A percentile compares a stretch with the other conserved stretches of the same genome.
Evolutionary conservation across 2,329 filamentous ascomycete genomes (phyloP).

Genomic region (Zasmidium angulare): DNA sequence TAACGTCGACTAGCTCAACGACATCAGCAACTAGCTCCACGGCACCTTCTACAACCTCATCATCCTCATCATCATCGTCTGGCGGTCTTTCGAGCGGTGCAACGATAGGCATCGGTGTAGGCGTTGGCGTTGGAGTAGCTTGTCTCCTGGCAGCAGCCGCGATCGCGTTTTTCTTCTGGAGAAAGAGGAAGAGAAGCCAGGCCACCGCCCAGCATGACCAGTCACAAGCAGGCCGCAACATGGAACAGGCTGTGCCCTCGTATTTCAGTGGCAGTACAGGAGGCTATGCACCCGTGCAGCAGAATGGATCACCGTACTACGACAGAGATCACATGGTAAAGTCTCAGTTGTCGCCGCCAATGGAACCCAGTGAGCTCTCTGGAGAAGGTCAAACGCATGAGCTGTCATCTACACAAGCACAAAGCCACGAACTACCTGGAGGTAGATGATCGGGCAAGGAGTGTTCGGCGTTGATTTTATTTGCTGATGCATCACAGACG

Average conservation of each 20-base stretch:
- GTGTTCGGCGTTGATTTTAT: neutral
- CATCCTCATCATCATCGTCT: neutral
- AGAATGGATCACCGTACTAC: neutral
- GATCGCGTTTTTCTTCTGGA: neutral
- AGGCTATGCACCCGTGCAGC: neutral
- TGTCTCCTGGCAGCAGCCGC: neutral
- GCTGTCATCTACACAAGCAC: neutral
- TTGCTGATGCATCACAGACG: neutral
- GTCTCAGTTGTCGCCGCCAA: neutral
- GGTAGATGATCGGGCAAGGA: neutral
- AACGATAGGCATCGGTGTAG: slow-evolving; percentile 1
- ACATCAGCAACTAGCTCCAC: too few relatives aligned
- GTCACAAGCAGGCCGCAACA: too few relatives aligned
- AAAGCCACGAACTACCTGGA: neutral
- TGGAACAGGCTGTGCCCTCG: neutral
- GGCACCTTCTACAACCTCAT: neutral
- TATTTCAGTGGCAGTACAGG: neutral
- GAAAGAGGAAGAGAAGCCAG: neutral
- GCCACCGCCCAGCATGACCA: neutral
- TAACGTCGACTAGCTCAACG: neutral
- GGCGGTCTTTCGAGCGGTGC: neutral
- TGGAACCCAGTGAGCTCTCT: neutral
- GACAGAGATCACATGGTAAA: neutral
- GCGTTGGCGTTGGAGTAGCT: neutral
- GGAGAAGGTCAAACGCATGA: neutral